phyloP scores from a whole-genome alignment of 2,329 filamentous ascomycete species.

The Xylaria sp. region DNA sequence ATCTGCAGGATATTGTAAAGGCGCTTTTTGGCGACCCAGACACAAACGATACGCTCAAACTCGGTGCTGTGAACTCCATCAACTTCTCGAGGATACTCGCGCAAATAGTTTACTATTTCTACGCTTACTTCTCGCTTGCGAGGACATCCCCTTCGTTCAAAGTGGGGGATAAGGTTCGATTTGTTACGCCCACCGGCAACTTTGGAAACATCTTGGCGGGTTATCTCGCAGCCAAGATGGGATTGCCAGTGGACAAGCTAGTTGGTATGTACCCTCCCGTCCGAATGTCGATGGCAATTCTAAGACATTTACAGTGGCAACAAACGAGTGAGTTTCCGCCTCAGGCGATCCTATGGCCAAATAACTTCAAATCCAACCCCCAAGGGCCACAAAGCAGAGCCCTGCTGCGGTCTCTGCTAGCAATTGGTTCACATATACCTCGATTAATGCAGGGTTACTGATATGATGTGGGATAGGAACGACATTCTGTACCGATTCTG shows the following conservation, averaged over 20 bases:
- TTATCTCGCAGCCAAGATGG: conserved; percentile 92
- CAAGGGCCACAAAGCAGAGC: no score
- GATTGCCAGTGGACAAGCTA: conserved; percentile 86
- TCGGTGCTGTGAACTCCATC: conserved; percentile 96
- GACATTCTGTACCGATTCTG: conserved; percentile 97
- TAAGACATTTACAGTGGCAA: conserved; percentile 69
- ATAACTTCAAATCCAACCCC: no score
- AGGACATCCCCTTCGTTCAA: conserved; percentile 70
- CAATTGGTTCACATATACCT: not conserved
- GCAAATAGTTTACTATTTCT: conserved; percentile 97
- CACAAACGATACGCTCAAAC: conserved; percentile 82
- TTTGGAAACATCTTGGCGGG: conserved; percentile 93
- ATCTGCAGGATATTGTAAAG: conserved; percentile 83
- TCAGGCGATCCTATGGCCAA: not conserved
- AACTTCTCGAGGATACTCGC: conserved; percentile 96
- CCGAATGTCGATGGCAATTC: not conserved
- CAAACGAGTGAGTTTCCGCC: conserved; percentile 73
- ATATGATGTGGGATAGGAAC: conserved; percentile 61
- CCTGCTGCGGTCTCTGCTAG: not conserved
- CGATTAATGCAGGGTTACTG: not conserved
- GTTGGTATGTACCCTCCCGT: conserved; percentile 55
- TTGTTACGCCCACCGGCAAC: conserved; percentile 94
- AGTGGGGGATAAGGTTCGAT: conserved; percentile 77
- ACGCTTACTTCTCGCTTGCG: conserved; percentile 87
- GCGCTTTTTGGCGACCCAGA: conserved; percentile 87